phyloP scores from a whole-genome alignment of 495 filamentous ascomycete genomes.

The Penicillium lividum region DNA sequence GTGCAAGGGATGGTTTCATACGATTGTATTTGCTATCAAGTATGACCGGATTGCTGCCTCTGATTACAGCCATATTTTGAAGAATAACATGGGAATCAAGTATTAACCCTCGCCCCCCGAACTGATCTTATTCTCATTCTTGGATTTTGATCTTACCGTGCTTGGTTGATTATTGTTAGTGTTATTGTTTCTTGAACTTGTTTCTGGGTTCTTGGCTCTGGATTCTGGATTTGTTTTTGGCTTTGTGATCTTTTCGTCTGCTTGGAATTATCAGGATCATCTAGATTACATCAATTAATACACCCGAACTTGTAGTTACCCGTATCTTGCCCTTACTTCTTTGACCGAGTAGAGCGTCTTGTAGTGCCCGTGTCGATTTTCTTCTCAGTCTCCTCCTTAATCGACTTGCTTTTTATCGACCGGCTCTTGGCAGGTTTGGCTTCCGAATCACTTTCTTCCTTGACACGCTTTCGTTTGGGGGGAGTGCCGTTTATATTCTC shows the following conservation, averaged over 20 bases:
- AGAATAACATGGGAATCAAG: too few relatives aligned
- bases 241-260: too few relatives aligned
- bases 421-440: conserved; percentile 16
- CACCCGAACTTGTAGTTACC: not conserved
- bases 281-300: not conserved
- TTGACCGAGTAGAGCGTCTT: conserved; percentile 40
- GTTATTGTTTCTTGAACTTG: too few relatives aligned
- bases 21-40: conserved; percentile 35
- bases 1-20: conserved; percentile 48
- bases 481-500: conserved; percentile 28
- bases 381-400: conserved; percentile 33
- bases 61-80: too few relatives aligned
- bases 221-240: too few relatives aligned
- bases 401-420: conserved; percentile 20
- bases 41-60: too few relatives aligned
- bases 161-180: too few relatives aligned
- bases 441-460: conserved; percentile 32
- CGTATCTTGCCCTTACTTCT: conserved; percentile 17
- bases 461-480: conserved; percentile 43
- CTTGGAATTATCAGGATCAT: too few relatives aligned
- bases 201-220: too few relatives aligned
- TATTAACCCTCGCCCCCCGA: too few relatives aligned
- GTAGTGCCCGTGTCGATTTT: conserved; percentile 24
- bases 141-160: too few relatives aligned
- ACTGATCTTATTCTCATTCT: too few relatives aligned